phyloP scores from a whole-genome alignment of 2,329 filamentous ascomycete genomes.

The Laburnicola sp. region DNA sequence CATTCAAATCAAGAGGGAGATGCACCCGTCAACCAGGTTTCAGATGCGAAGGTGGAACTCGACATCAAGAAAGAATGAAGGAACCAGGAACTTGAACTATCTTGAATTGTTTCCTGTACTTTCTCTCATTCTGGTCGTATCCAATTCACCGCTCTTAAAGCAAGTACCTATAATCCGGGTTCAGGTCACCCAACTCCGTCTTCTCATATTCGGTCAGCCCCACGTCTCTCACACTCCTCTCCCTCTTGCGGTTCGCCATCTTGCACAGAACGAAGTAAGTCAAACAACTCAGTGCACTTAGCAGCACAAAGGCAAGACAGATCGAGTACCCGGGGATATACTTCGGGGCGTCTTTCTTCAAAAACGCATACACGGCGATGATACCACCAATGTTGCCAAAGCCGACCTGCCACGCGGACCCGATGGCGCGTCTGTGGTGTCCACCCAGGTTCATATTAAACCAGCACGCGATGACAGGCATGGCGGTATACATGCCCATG shows the following conservation, averaged over 20 bases:
- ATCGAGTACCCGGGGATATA: constrained; percentile 53
- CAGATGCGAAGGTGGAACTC: not conserved
- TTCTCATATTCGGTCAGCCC: constrained; percentile 65
- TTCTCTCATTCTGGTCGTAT: not conserved
- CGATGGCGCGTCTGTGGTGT: constrained; percentile 58
- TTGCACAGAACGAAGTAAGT: no score
- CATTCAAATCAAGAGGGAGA: not conserved
- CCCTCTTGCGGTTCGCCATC: constrained; percentile 16
- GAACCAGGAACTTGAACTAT: no score
- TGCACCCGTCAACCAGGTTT: not conserved
- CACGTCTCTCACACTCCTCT: constrained; percentile 51
- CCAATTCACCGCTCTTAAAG: constrained; percentile 43
- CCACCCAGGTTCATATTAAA: constrained; percentile 47
- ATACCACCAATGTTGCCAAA: constrained; percentile 55
- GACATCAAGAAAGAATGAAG: no score
- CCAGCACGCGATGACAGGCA: constrained; percentile 39
- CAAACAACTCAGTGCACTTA: no score
- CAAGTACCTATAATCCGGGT: constrained; percentile 63
- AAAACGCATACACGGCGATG: constrained; percentile 53
- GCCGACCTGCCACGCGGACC: constrained; percentile 50
- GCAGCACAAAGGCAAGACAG: constrained; percentile 29
- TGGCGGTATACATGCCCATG: constrained; percentile 37
- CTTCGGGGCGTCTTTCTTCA: constrained; percentile 47
- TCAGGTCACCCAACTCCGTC: constrained; percentile 62
- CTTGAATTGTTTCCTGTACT: no score